Conservation (phyloP, 2,329 filamentous ascomycete genomes). For the Lasiodiplodia sp. region DNA sequence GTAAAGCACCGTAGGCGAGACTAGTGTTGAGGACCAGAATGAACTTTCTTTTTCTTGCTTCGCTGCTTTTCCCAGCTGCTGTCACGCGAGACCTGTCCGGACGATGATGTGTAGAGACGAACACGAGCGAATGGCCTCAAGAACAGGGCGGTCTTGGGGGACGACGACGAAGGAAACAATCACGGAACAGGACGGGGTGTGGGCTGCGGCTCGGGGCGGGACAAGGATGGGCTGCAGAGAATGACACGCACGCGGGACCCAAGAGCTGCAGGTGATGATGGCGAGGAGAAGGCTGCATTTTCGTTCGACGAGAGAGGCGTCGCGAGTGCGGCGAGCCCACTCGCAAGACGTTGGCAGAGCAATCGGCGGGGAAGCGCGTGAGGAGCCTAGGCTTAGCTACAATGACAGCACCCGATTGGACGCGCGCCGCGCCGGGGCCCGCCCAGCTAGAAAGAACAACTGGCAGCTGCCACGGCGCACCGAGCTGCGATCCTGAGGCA, state of each 20-base stretch:
- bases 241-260: constrained; percentile 2
- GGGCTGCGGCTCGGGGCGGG: constrained; percentile 16
- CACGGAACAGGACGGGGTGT: not conserved
- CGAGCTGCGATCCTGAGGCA: not conserved
- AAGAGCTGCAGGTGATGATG: constrained; percentile 2
- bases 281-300: not conserved
- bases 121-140: not conserved
- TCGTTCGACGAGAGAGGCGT: constrained; percentile 22
- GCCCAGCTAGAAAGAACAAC: constrained; percentile 18
- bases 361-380: constrained; percentile 27
- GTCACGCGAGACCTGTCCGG: not conserved
- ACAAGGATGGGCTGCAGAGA: constrained; percentile 13
- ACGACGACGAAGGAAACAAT: not conserved
- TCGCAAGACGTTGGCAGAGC: constrained; percentile 25
- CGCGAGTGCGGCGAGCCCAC: constrained; percentile 18
- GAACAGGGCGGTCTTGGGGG: not conserved
- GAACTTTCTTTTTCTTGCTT: constrained; percentile 9
- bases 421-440: constrained; percentile 1
- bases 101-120: not conserved
- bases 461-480: constrained; percentile 1
- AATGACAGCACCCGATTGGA: constrained; percentile 17
- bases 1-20: constrained; percentile 28
- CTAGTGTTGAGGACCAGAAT: constrained; percentile 26
- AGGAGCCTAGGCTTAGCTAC: constrained; percentile 17
- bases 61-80: not conserved